Evolutionary conservation across 2,329 filamentous ascomycete species (phyloP), one percentile per base, ranked within the genome.

Genomic region (Xylariaceae sp.): DNA sequence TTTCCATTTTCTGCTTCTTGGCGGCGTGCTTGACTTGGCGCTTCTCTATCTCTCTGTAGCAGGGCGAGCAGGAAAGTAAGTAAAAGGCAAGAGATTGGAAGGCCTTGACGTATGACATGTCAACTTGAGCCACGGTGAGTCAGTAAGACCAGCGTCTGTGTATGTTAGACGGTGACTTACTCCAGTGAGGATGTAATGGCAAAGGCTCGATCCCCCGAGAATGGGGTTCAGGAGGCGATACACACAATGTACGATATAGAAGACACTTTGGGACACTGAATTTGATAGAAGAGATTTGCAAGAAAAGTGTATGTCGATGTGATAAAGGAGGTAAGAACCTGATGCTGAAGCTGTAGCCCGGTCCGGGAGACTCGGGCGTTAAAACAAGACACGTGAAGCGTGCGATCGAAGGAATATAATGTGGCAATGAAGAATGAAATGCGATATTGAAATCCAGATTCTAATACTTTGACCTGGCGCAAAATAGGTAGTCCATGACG

Each of bases 21-120:
- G 88, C 88, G 68, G 89, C 80, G 62, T 82, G 80, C 71, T 83
- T 86, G 54, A 86, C 80, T 69, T 86, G 87, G 63, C 86, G 82
- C 60, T 84, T 84, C 68, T 87, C 81, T 50, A 80, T 78, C 57
- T 86, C 80, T 62, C 88, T 82, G 54, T 85, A 78, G 73, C 91
- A 96, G 72, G 88, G 88, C 58, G 86, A 85, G 68, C 88, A 91
- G 53, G 87, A 87, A 56, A 87, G 74, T 62, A 89, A 78, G 74
- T 89, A 90, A 76, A 91, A 91, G 68, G 89, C 74, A 61, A 86
- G 86, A 51, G 87, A 91, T 71, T 89, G 88, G 35, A 89, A 75
- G 64, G 82, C 83, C 57, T 81, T 76, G 55, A 75, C 73, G 60
- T 84, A 74, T 56, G 77, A 77, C 77, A 80, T 80, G 51, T n/a